Conservation (phyloP, 129 eudicot genomes). For the carrot (Daucus carota) region DNA sequence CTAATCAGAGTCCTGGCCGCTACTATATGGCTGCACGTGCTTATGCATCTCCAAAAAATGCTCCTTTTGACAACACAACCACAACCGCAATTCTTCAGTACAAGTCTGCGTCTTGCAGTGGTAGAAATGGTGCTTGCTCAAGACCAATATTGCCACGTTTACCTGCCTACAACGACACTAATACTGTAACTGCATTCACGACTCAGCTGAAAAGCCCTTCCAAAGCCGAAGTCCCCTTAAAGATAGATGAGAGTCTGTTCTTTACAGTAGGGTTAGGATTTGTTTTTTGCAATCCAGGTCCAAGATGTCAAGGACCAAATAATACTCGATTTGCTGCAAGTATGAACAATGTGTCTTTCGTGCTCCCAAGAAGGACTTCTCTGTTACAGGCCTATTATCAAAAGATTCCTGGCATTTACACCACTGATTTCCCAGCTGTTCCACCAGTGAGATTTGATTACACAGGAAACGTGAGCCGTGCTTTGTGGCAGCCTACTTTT, state of each 20-base stretch:
- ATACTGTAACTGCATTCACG: constrained; percentile 41
- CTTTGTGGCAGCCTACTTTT: constrained; percentile 46
- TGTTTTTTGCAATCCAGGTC: constrained; percentile 46
- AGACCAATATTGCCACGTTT: constrained; percentile 40
- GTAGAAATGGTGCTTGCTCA: constrained; percentile 15
- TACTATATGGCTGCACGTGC: constrained; percentile 63
- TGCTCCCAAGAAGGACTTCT: constrained; percentile 37
- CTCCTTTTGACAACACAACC: constrained; percentile 55
- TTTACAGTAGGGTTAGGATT: constrained; percentile 49
- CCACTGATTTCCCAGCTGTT: constrained; percentile 58
- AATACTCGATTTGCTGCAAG: constrained; percentile 56
- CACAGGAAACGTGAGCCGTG: constrained; percentile 58
- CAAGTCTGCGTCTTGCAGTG: constrained; percentile 21
- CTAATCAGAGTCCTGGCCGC: constrained; percentile 36
- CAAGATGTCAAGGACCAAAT: constrained; percentile 63
- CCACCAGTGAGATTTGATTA: constrained; percentile 56
- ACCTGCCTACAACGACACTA: constrained; percentile 53
- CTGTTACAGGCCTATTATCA: constrained; percentile 55
- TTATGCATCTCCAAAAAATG: constrained; percentile 33
- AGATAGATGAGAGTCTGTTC: constrained; percentile 42
- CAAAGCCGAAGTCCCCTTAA: constrained; percentile 30
- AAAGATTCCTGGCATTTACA: constrained; percentile 45
- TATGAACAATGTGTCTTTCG: constrained; percentile 63
- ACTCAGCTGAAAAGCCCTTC: constrained; percentile 35
- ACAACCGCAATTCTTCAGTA: constrained; percentile 51